phyloP scores from a whole-genome alignment of 176 grass and related monocot species.

The Pontederia crassipes region DNA sequence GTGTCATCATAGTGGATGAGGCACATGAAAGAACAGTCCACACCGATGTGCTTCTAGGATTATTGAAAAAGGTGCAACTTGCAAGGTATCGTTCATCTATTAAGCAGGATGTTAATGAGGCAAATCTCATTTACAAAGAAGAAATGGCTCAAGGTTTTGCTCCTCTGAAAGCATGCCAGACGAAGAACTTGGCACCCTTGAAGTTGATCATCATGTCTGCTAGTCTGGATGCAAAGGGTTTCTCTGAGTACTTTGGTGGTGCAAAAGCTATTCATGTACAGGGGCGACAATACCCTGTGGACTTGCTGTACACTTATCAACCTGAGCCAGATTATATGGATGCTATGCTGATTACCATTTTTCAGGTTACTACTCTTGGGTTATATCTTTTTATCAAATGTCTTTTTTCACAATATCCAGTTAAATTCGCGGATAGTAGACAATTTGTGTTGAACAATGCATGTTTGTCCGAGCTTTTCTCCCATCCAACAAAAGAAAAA shows the following conservation, averaged over 20 bases:
- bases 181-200: constrained; percentile 41
- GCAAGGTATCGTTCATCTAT: constrained; percentile 28
- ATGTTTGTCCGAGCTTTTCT: too few species aligned
- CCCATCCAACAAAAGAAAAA: too few species aligned
- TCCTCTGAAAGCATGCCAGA: constrained; percentile 31
- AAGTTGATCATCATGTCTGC: constrained; percentile 93
- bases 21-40: constrained; percentile 95
- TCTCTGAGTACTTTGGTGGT: constrained; percentile 83
- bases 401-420: neutral
- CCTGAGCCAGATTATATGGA: constrained; percentile 88
- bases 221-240: constrained; percentile 82
- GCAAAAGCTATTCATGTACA: constrained; percentile 89
- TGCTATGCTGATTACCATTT: constrained; percentile 71
- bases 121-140: constrained; percentile 19
- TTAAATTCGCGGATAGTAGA: too few species aligned
- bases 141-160: constrained; percentile 24
- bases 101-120: constrained; percentile 11
- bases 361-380: constrained; percentile 42
- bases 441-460: too few species aligned
- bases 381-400: neutral
- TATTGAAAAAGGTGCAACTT: constrained; percentile 81
- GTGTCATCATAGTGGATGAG: constrained; percentile 83
- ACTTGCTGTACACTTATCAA: constrained; percentile 70
- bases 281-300: constrained; percentile 66
- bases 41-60: constrained; percentile 71